A percentile compares a stretch with the other conserved stretches of the same genome.
Evolutionary conservation across 306 rosid genomes (phyloP).

Genomic region (Arachis hypogaea): DNA sequence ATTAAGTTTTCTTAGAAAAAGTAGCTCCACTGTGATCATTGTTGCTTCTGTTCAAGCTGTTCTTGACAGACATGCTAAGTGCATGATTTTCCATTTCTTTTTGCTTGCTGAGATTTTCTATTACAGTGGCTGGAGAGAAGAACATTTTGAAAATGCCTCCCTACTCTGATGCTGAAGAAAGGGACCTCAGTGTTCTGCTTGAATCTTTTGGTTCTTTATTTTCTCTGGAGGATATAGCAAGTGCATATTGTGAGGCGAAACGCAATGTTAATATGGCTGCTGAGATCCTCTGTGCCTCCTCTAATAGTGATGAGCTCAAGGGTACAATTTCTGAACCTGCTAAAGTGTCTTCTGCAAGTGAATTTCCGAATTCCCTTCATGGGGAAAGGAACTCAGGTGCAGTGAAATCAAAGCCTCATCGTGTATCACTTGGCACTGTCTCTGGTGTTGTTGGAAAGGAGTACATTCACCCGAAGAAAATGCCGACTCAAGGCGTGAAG

Average conservation of each 20-base stretch:
- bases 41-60: not conserved
- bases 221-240: conserved; percentile 47
- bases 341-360: not conserved
- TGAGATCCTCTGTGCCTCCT: conserved; percentile 44
- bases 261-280: conserved; percentile 34
- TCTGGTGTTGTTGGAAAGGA: conserved; percentile 49
- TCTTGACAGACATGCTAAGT: too few relatives aligned
- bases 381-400: conserved; percentile 5
- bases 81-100: not conserved
- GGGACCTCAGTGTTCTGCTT: conserved; percentile 39
- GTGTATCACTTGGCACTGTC: conserved; percentile 43
- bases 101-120: not conserved
- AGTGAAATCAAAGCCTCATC: conserved; percentile 31
- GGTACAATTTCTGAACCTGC: not conserved
- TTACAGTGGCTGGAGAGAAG: conserved; percentile 1
- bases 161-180: conserved; percentile 23
- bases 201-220: conserved; percentile 40
- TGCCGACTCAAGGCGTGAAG: conserved; percentile 16
- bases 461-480: conserved; percentile 19
- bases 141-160: conserved; percentile 31
- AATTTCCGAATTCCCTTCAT: conserved; percentile 1
- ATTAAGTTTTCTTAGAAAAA: not conserved
- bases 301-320: not conserved
- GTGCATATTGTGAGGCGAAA: conserved; percentile 42
- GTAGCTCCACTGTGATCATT: not conserved